A percentile compares a stretch with the other conserved stretches of the same genome.
These are phyloP conservation scores for Kodamaea derodonti DNA, from an alignment of 1,139 yeast genomes.

Conservation along the genomic window DNA sequence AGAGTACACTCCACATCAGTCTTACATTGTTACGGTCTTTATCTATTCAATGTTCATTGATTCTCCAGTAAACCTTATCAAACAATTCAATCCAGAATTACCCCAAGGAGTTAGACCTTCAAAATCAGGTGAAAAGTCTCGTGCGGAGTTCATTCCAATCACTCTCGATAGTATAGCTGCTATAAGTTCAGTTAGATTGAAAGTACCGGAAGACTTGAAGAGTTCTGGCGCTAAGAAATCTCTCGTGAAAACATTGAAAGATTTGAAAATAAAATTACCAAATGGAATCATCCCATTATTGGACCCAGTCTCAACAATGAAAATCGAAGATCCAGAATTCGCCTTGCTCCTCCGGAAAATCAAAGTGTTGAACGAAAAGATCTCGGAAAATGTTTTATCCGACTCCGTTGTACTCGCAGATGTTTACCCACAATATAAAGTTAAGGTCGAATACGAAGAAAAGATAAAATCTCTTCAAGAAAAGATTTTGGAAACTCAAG, in stretches of 20 bases:
- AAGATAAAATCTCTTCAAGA: constrained; percentile 58
- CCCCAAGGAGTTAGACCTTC: constrained; percentile 92
- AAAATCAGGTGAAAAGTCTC: constrained; percentile 61
- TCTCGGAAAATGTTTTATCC: constrained; percentile 66
- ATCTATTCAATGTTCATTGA: constrained; percentile 76
- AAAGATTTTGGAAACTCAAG: constrained; percentile 77
- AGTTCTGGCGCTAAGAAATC: constrained; percentile 68
- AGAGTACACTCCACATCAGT: constrained; percentile 71
- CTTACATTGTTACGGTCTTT: constrained; percentile 82
- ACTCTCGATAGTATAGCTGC: constrained; percentile 72
- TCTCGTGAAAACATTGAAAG: constrained; percentile 72
- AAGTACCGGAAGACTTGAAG: constrained; percentile 76
- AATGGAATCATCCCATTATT: constrained; percentile 77
- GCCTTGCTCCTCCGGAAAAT: constrained; percentile 66
- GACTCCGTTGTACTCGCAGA: constrained; percentile 60
- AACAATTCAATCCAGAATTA: constrained; percentile 67
- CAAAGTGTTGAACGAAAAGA: constrained; percentile 73
- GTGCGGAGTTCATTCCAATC: constrained; percentile 79
- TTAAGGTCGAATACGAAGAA: constrained; percentile 59
- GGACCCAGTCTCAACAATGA: constrained; percentile 92
- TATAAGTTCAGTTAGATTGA: constrained; percentile 76
- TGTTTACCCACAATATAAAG: constrained; percentile 59
- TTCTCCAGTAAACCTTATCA: constrained; percentile 68
- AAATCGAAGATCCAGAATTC: constrained; percentile 79
- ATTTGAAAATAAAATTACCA: constrained; percentile 77